Conservation (phyloP, 1,139 yeast species). For the Hemisphaericaspora lyxosophila region DNA sequence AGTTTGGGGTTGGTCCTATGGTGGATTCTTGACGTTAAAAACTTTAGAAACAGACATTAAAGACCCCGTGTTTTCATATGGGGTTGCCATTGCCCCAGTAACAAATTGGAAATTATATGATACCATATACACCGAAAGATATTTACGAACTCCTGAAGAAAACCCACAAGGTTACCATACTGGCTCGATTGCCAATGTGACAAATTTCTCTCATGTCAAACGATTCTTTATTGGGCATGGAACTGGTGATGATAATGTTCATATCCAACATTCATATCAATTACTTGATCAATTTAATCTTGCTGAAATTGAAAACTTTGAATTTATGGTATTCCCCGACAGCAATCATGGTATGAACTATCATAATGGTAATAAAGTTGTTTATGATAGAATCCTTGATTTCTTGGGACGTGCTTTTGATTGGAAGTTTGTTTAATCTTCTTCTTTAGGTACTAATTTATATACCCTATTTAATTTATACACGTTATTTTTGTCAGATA, state of each 20-base stretch:
- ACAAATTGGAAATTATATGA: slow-evolving; percentile 77
- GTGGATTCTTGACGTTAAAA: slow-evolving; percentile 74
- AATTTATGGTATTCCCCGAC: slow-evolving; percentile 75
- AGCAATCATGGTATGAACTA: slow-evolving; percentile 70
- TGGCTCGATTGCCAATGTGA: slow-evolving; percentile 53
- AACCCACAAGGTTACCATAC: slow-evolving; percentile 57
- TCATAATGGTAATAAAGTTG: slow-evolving; percentile 68
- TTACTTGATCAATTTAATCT: slow-evolving; percentile 62
- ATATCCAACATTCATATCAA: slow-evolving; percentile 68
- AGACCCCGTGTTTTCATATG: slow-evolving; percentile 59
- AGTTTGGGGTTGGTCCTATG: slow-evolving; percentile 85
- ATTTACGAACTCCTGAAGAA: slow-evolving; percentile 68
- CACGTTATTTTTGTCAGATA: background rate
- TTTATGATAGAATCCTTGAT: slow-evolving; percentile 59
- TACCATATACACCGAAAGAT: slow-evolving; percentile 75
- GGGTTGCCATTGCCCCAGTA: slow-evolving; percentile 79
- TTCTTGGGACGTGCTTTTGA: slow-evolving; percentile 16
- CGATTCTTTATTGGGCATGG: slow-evolving; percentile 76
- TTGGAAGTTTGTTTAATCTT: slow-evolving; percentile 12
- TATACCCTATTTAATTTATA: background rate
- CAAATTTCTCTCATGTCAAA: slow-evolving; percentile 47
- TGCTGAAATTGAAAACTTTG: slow-evolving; percentile 64
- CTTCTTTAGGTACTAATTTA: background rate
- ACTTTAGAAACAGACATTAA: slow-evolving; percentile 67
- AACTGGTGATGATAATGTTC: slow-evolving; percentile 81